Evolutionary conservation across 106 monocot species (phyloP), one percentile per base, ranked within the genome.

Genomic region (Allium cepa): DNA sequence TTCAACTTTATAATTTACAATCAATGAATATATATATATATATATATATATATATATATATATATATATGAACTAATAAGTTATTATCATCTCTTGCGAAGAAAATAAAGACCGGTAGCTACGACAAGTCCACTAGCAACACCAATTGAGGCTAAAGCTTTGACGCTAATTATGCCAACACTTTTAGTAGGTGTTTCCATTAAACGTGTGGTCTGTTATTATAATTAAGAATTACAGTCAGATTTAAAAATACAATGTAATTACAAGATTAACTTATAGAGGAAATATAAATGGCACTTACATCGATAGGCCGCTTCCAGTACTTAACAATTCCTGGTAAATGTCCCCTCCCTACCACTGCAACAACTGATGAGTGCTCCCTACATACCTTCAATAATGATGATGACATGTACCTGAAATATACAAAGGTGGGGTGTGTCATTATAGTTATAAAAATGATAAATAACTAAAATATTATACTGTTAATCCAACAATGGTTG

Each of bases 331-430:
- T 92, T 83, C 96, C 96, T 62, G 77, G 57, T 59, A 97, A 80
- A 87, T 97, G 96, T 13, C 96, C 96, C 67, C 84, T 97, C 9
- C 96, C 96, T 49, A 97, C 84, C 68, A 97, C 89, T 67, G 92
- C 96, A 67, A 97, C 92, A 46, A 97, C 82, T 59, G 92, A 97
- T 63, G 96, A 97, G 72, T 97, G 81, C 61, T 92, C 83, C 17
- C 71, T 92, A 15, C 92, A 88, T 57, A 92, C 78, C 57, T 75
- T 82, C 45, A 84, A 59, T 57, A 97, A 72, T 22, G 63, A 82
- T 26, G 88, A 82, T 56, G 96, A 92, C 96, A 97, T 97, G 69
- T 89, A 97, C 86, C 96, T 97, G 70, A 17, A 82, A 36, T 5
- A 36, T 36, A 36, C 36, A 36, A 36, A 36, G 36, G 36, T 36